These are phyloP conservation scores for Lophiotrema nucula DNA, from an alignment of 495 filamentous ascomycete species.

Conservation along the genomic window DNA sequence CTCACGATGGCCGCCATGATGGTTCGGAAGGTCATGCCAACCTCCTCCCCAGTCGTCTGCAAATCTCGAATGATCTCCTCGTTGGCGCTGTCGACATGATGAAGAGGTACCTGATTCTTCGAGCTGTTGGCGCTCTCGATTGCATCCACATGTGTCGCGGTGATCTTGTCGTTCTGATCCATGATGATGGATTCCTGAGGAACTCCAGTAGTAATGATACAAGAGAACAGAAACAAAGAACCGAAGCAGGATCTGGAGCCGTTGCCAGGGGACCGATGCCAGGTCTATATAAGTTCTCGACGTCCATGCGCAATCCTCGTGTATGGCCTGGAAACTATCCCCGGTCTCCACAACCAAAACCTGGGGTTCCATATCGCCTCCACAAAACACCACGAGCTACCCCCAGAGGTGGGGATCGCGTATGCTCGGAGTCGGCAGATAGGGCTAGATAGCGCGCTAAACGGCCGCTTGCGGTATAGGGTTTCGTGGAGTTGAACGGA, in stretches of 20 bases:
- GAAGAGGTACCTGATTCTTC: neutral
- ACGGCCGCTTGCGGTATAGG: neutral
- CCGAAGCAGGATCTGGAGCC: neutral
- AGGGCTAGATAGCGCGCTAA: neutral
- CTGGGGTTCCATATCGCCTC: slow-evolving; percentile 4
- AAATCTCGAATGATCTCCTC: slow-evolving; percentile 29
- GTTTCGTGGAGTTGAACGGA: slow-evolving; percentile 6
- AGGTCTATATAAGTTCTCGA: neutral
- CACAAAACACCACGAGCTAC: neutral
- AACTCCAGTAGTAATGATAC: too few relatives aligned
- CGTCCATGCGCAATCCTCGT: neutral
- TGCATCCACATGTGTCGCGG: slow-evolving; percentile 15
- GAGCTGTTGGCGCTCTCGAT: slow-evolving; percentile 15
- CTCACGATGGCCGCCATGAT: slow-evolving; percentile 26
- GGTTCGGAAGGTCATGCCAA: slow-evolving; percentile 30
- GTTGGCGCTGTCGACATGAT: slow-evolving; percentile 12
- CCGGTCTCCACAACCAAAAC: slow-evolving; percentile 4
- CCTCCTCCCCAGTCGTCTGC: slow-evolving; percentile 26
- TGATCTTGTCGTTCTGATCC: slow-evolving; percentile 13
- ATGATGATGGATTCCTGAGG: too few relatives aligned
- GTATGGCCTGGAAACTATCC: neutral
- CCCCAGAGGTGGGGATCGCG: slow-evolving; percentile 1
- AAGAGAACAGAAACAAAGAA: too few relatives aligned
- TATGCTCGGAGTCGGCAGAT: slow-evolving; percentile 14
- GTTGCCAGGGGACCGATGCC: neutral